These are phyloP conservation scores for Podaxis rugospora DNA, from an alignment of 768 basidiomycete species.

Conservation along the genomic window DNA sequence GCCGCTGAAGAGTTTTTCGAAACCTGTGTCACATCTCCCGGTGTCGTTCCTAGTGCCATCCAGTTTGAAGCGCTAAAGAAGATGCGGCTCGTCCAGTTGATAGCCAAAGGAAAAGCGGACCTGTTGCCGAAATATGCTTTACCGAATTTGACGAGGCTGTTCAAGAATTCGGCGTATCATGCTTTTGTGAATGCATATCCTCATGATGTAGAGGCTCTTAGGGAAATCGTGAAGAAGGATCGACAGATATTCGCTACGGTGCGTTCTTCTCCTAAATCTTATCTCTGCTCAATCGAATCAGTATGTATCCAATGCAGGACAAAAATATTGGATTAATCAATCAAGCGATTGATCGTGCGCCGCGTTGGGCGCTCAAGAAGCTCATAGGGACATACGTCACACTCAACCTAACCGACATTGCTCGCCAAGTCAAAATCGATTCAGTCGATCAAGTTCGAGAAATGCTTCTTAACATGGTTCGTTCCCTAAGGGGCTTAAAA, in stretches of 20 bases:
- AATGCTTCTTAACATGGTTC: conserved; percentile 71
- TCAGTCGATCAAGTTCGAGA: conserved; percentile 50
- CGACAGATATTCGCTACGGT: conserved; percentile 47
- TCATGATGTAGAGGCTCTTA: conserved; percentile 40
- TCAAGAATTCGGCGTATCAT: conserved; percentile 67
- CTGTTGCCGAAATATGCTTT: conserved; percentile 75
- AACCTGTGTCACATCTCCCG: conserved; percentile 66
- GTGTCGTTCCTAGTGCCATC: conserved; percentile 52
- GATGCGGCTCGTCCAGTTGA: conserved; percentile 71
- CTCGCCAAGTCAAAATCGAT: conserved; percentile 45
- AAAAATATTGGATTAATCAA: conserved; percentile 66
- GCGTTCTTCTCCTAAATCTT: conserved; percentile 14
- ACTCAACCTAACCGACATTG: conserved; percentile 70
- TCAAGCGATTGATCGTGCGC: conserved; percentile 64
- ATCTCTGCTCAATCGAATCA: neutral
- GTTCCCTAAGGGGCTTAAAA: neutral
- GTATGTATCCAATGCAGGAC: conserved; percentile 40
- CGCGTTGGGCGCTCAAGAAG: conserved; percentile 74
- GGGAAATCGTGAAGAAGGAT: conserved; percentile 51
- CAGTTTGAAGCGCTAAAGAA: conserved; percentile 90
- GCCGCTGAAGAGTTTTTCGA: conserved; percentile 79
- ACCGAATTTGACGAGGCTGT: conserved; percentile 45
- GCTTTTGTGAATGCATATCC: conserved; percentile 66
- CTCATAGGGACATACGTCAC: conserved; percentile 83
- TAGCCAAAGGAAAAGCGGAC: conserved; percentile 67